These are phyloP conservation scores for Chrysochromulina parva DNA, from an alignment of 78 protist genomes.

Conservation along the genomic window DNA sequence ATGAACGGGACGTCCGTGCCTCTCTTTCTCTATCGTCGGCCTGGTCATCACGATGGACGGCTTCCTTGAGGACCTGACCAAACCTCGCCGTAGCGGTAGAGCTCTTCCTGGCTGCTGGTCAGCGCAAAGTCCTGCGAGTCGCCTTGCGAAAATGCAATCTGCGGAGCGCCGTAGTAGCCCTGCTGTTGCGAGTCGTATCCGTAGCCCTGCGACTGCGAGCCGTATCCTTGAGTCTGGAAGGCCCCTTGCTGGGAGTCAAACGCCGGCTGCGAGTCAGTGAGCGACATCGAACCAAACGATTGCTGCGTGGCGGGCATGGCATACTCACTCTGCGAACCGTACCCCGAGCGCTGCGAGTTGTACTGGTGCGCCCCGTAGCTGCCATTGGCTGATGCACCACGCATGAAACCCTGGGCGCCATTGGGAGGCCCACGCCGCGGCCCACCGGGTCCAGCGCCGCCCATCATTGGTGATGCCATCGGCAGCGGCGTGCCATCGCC, in stretches of 20 bases:
- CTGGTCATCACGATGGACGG: no score
- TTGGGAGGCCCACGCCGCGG: neutral
- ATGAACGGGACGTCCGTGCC: no score
- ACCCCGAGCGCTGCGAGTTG: neutral
- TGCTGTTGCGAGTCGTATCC: neutral
- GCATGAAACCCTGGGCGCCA: no score
- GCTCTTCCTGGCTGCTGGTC: no score
- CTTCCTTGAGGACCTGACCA: no score
- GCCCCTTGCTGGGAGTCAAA: no score
- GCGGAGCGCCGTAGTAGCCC: neutral
- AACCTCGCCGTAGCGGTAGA: no score
- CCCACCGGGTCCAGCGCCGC: neutral
- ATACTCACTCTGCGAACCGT: neutral
- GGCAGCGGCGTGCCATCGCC: constrained; percentile 25
- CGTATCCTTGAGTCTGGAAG: neutral
- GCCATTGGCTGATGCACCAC: neutral
- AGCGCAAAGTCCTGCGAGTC: no score
- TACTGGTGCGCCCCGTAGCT: neutral
- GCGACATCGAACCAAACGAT: no score
- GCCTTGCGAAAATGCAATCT: no score
- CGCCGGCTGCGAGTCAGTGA: no score
- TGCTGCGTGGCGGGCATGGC: neutral
- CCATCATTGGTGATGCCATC: neutral
- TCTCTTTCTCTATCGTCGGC: no score
- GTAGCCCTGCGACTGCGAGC: neutral